Evolutionary conservation across 495 filamentous ascomycete species (phyloP).

Genomic region (Xylaria flabelliformis): DNA sequence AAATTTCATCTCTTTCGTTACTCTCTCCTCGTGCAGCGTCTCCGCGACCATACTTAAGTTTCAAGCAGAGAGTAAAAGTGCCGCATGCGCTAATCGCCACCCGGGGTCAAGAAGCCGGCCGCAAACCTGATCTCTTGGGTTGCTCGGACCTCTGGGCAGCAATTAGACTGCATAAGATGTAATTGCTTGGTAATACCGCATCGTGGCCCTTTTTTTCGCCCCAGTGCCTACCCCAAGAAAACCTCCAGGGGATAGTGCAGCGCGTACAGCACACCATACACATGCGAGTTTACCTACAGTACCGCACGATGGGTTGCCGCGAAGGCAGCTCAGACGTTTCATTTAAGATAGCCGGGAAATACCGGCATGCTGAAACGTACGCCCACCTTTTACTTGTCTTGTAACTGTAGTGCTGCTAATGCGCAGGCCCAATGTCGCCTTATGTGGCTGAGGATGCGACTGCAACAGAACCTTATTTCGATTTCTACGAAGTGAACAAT

Average conservation of each 20-base stretch:
- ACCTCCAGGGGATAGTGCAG: neutral
- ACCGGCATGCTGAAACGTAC: conserved; percentile 19
- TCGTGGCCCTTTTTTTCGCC: neutral
- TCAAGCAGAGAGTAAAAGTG: neutral
- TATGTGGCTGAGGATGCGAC: conserved; percentile 13
- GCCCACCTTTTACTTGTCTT: neutral
- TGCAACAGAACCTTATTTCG: neutral
- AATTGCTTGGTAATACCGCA: conserved; percentile 23
- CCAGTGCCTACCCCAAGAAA: conserved; percentile 16
- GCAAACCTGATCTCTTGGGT: conserved; percentile 10
- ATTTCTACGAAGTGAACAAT: neutral
- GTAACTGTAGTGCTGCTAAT: neutral
- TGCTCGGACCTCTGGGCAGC: conserved; percentile 20
- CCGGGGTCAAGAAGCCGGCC: neutral
- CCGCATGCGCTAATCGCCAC: conserved; percentile 2
- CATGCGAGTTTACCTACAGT: neutral
- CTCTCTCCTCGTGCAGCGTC: neutral
- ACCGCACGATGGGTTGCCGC: conserved; percentile 5
- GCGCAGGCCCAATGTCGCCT: neutral
- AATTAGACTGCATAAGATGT: conserved; percentile 18
- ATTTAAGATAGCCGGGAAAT: conserved; percentile 13
- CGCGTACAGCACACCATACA: conserved; percentile 2
- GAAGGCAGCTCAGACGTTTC: conserved; percentile 21
- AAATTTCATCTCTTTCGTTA: neutral
- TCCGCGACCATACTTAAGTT: neutral